Evolutionary conservation across 73 alveolate species (phyloP).

Genomic region (Paramecium pentaurelia): DNA sequence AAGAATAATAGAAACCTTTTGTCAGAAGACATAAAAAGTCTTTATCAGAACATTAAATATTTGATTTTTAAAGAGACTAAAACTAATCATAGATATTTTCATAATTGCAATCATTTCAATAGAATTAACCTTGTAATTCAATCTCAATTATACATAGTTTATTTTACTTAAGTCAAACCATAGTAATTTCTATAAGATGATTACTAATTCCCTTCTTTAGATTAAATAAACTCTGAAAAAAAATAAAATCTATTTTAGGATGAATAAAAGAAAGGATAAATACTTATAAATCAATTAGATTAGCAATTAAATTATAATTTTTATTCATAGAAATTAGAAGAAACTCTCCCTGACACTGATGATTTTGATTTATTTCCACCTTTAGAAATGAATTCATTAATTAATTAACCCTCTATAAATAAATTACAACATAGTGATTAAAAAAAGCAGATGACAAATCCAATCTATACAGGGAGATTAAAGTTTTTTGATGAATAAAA

Average conservation of each 20-base stretch:
- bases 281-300: not conserved
- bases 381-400: not conserved
- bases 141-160: not conserved
- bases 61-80: conserved; percentile 17
- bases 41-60: conserved; percentile 46
- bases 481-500: conserved; percentile 78
- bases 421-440: not conserved
- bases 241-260: not conserved
- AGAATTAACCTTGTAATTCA: not conserved
- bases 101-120: not conserved
- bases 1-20: conserved; percentile 1
- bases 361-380: not conserved
- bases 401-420: not conserved
- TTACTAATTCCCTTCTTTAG: not conserved
- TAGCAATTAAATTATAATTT: not conserved
- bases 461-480: conserved; percentile 66
- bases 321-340: not conserved
- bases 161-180: not conserved
- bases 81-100: not conserved
- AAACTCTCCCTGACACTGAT: not conserved
- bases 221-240: not conserved
- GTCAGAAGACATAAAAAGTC: conserved; percentile 58
- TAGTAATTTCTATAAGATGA: not conserved
- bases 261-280: not conserved
- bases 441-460: not conserved